Conservation (phyloP, 805 yeast genomes). For the Candida glaebosa region DNA sequence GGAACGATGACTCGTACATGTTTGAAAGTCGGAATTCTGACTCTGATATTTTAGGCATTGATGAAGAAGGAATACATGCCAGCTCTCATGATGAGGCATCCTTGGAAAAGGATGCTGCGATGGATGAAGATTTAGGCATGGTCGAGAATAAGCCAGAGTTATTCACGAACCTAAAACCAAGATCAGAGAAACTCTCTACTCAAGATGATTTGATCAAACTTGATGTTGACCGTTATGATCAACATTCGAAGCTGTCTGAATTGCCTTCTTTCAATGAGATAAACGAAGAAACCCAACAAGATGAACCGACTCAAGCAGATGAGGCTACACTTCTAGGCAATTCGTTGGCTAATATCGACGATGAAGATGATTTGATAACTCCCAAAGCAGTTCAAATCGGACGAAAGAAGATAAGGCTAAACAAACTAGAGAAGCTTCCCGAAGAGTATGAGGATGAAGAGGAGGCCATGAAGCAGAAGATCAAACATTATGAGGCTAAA, state of each 20-base stretch:
- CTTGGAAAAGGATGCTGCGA: not conserved
- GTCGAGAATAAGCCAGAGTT: conserved; percentile 11
- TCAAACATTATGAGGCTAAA: conserved; percentile 37
- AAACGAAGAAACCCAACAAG: conserved; percentile 2
- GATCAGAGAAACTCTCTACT: conserved; percentile 6
- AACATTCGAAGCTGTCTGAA: not conserved
- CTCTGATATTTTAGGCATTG: conserved; percentile 1
- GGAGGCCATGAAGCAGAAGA: conserved; percentile 22
- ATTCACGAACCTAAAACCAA: conserved; percentile 29
- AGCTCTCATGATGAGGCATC: not conserved
- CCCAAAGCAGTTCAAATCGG: conserved; percentile 23
- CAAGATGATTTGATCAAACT: conserved; percentile 1
- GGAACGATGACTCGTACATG: conserved; percentile 28
- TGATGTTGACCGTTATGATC: not conserved
- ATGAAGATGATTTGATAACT: conserved; percentile 25
- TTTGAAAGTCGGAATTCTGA: conserved; percentile 14
- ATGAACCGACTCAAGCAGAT: conserved; percentile 7
- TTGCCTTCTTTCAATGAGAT: conserved; percentile 5
- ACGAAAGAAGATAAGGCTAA: conserved; percentile 10
- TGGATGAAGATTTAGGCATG: conserved; percentile 3
- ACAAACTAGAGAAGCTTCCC: conserved; percentile 16
- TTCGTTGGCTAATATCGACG: conserved; percentile 10
- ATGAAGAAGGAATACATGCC: conserved; percentile 7
- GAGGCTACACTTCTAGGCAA: not conserved
- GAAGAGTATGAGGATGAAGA: conserved; percentile 23